Evolutionary conservation across 768 basidiomycete genomes (phyloP).

Genomic region (Boletus eberwhitei): DNA sequence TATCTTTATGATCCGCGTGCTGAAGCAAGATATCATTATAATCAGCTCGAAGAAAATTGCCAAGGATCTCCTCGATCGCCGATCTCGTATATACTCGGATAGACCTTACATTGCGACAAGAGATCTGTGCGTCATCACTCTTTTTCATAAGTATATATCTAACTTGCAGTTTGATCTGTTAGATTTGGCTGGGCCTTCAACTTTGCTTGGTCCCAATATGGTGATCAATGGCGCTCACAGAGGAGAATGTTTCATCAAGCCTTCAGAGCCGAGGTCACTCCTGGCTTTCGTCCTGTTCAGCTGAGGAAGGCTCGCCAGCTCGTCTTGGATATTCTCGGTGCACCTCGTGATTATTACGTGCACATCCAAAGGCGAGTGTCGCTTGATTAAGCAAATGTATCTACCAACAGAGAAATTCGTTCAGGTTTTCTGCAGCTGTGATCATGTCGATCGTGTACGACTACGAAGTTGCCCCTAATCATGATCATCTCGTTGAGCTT

Average conservation of each 20-base stretch:
- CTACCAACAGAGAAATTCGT: background rate
- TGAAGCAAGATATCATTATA: slow-evolving; percentile 22
- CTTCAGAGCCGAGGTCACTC: slow-evolving; percentile 16
- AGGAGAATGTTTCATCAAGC: slow-evolving; percentile 23
- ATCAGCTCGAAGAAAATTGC: slow-evolving; percentile 28
- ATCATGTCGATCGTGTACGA: slow-evolving; percentile 43
- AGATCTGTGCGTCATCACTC: slow-evolving; percentile 9
- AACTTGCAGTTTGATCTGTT: background rate
- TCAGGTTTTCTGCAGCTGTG: slow-evolving; percentile 34
- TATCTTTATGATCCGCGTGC: slow-evolving; percentile 20
- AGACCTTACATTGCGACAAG: slow-evolving; percentile 15
- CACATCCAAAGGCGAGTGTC: slow-evolving; percentile 10
- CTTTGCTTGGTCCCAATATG: slow-evolving; percentile 17
- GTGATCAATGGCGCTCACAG: slow-evolving; percentile 24
- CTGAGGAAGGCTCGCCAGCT: slow-evolving; percentile 19
- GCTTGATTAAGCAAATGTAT: too few relatives aligned
- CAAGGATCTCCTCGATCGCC: slow-evolving; percentile 27
- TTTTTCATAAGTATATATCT: background rate
- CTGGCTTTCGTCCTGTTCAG: slow-evolving; percentile 16
- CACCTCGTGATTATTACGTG: slow-evolving; percentile 1
- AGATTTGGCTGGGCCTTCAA: slow-evolving; percentile 24
- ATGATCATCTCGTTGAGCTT: slow-evolving; percentile 37
- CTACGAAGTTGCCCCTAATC: slow-evolving; percentile 31
- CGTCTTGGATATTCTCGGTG: slow-evolving; percentile 8
- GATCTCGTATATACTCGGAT: slow-evolving; percentile 29